Evolutionary conservation across 2,329 filamentous ascomycete genomes (phyloP), one percentile per base, ranked within the genome.

Genomic region (Colletotrichum magnum): DNA sequence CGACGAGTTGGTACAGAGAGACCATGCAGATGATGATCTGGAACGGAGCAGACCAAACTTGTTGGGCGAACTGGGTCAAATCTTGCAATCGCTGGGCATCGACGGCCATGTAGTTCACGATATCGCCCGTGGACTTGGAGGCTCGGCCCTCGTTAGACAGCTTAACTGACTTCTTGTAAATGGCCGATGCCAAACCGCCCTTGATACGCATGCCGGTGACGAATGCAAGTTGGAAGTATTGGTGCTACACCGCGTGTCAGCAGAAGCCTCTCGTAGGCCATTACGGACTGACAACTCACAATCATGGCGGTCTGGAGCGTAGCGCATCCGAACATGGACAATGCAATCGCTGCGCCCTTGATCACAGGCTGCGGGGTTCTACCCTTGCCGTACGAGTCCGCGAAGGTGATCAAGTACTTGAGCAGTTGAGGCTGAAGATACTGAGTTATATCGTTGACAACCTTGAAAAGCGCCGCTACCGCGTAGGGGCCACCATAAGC

Each of bases 71-170:
- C 77, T 99, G 97, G 2, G 95, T 94, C 66, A 99, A 85, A 81
- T 99, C 96, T 76, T 98, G 93, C 18, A 99, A 87, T 73, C 97
- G 92, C 81, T 99, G 96, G 15, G 95, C 95, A 78, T 99, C 96
- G 10, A 99, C 95, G 53, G 97, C 96, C 95, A 99, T 99, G 82
- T 97, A 96, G 78, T 99, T 99, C 79, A 99, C 96, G 76, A 99
- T 98, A 76, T 99, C 97, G 66, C 96, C 96, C 0, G 96, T 99
- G 0, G 94, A 93, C 82, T 98, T 98, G 52, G 90, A 83, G 2
- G 94, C 88, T 62, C 95, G 90, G 9, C 96, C 96, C 81, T 99
- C 96, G 75, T 97, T 98, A 5, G 95, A 98, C 18, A 99, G 86
- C 72, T 90, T 92, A 71, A 98, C 86, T 0, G 95, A 93, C 82